Evolutionary conservation across 2,329 filamentous ascomycete species (phyloP).

Genomic region (Fusarium camptoceras): DNA sequence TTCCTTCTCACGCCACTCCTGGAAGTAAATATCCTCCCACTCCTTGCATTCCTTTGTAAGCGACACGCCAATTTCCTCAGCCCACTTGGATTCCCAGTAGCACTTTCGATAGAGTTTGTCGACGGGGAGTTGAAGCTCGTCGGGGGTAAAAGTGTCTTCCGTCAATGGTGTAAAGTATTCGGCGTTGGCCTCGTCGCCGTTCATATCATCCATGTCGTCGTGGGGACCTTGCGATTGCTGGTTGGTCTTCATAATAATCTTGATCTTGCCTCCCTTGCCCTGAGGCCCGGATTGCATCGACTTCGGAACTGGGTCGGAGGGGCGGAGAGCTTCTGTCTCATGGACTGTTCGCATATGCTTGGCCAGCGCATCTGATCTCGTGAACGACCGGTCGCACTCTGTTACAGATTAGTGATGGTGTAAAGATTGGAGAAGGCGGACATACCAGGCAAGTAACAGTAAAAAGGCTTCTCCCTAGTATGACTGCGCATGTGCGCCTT

Average conservation of each 20-base stretch:
- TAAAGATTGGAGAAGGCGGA: not conserved
- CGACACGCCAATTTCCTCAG: slow-evolving; percentile 72
- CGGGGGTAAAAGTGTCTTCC: slow-evolving; percentile 70
- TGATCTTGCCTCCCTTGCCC: slow-evolving; percentile 65
- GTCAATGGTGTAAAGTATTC: slow-evolving; percentile 69
- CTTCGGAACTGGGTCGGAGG: slow-evolving; percentile 79
- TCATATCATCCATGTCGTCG: slow-evolving; percentile 66
- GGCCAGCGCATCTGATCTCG: slow-evolving; percentile 91
- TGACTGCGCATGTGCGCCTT: slow-evolving; percentile 98
- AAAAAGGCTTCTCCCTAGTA: slow-evolving; percentile 97
- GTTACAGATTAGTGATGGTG: slow-evolving; percentile 35
- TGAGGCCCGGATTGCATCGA: slow-evolving; percentile 66
- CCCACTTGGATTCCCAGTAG: slow-evolving; percentile 78
- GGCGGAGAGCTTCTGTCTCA: slow-evolving; percentile 93
- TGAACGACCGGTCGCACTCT: slow-evolving; percentile 99
- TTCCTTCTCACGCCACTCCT: slow-evolving; percentile 85
- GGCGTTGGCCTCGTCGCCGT: slow-evolving; percentile 66
- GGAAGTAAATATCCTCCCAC: slow-evolving; percentile 74
- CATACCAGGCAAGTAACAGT: slow-evolving; percentile 91
- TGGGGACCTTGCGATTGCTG: slow-evolving; percentile 68
- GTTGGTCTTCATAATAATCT: slow-evolving; percentile 72
- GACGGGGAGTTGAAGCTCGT: slow-evolving; percentile 71
- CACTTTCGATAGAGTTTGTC: slow-evolving; percentile 75
- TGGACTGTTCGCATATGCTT: slow-evolving; percentile 99
- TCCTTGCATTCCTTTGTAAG: slow-evolving; percentile 73